Conservation (phyloP, 768 basidiomycete species). For the Rhodocollybia butyracea region DNA sequence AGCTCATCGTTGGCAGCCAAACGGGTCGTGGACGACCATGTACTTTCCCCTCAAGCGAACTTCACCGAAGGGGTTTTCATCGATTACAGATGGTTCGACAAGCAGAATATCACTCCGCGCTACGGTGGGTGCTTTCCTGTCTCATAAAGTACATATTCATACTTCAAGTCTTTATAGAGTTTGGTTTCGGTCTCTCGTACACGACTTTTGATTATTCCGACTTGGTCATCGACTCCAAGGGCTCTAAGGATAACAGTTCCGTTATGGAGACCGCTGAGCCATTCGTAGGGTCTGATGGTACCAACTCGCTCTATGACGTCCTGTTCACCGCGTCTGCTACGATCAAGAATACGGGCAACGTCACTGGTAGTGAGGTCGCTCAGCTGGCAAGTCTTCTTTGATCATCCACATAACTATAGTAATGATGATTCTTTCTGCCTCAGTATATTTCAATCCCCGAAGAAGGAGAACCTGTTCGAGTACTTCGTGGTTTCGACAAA, state of each 20-base stretch:
- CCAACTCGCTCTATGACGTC: conserved; percentile 3
- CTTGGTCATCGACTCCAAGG: conserved; percentile 13
- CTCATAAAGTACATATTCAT: background rate
- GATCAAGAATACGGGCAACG: background rate
- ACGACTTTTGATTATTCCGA: conserved; percentile 43
- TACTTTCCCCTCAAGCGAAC: background rate
- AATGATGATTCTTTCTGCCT: background rate
- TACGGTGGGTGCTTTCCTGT: conserved; percentile 13
- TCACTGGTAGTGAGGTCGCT: conserved; percentile 23
- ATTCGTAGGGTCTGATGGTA: background rate
- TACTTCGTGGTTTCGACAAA: conserved; percentile 23
- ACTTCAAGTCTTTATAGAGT: conserved; percentile 19
- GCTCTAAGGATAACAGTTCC: background rate
- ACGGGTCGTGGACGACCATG: background rate
- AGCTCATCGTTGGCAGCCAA: no score
- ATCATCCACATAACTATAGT: no score
- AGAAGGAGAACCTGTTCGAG: conserved; percentile 16
- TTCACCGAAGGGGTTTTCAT: conserved; percentile 11
- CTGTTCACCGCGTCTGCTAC: background rate
- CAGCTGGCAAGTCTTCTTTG: conserved; percentile 18
- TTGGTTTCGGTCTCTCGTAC: conserved; percentile 50
- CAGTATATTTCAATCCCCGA: conserved; percentile 15
- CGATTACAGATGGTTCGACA: conserved; percentile 19
- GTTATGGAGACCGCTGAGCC: background rate
- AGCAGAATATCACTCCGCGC: conserved; percentile 21